A percentile compares a stretch with the other conserved stretches of the same genome.
These are phyloP conservation scores for Nannochloropsis gaditana DNA, from an alignment of 108 stramenopile species.

Conservation along the genomic window DNA sequence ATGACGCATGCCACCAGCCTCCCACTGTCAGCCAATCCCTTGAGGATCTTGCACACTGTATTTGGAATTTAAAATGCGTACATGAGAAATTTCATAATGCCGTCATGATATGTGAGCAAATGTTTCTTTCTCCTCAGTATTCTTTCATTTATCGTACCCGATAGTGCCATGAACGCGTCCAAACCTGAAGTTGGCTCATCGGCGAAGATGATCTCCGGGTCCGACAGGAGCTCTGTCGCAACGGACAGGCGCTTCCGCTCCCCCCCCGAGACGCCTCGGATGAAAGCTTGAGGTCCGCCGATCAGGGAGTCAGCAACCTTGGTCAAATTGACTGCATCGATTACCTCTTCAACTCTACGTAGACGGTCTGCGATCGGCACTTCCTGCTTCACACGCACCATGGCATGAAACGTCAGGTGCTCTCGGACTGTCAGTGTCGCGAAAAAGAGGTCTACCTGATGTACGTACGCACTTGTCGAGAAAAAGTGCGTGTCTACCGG, in stretches of 20 bases:
- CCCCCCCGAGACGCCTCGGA: slow-evolving; percentile 56
- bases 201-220: slow-evolving; percentile 47
- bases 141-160: not conserved
- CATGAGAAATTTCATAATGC: no score
- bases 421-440: slow-evolving; percentile 44
- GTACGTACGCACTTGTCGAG: slow-evolving; percentile 20
- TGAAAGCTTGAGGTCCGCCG: not conserved
- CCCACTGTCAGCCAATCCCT: not conserved
- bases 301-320: not conserved
- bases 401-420: slow-evolving; percentile 51
- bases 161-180: slow-evolving; percentile 56
- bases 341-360: slow-evolving; percentile 62
- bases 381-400: slow-evolving; percentile 27
- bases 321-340: slow-evolving; percentile 65
- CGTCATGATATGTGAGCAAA: no score
- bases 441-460: slow-evolving; percentile 49
- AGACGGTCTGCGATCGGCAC: slow-evolving; percentile 58
- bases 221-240: slow-evolving; percentile 57
- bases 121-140: no score
- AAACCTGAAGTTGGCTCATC: slow-evolving; percentile 68
- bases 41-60: not conserved
- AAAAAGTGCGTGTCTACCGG: slow-evolving; percentile 11
- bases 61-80: no score
- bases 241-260: slow-evolving; percentile 56
- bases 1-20: not conserved